These are phyloP conservation scores for Rhodamnia argentea DNA, from an alignment of 345 rosid genomes.

Conservation along the genomic window DNA sequence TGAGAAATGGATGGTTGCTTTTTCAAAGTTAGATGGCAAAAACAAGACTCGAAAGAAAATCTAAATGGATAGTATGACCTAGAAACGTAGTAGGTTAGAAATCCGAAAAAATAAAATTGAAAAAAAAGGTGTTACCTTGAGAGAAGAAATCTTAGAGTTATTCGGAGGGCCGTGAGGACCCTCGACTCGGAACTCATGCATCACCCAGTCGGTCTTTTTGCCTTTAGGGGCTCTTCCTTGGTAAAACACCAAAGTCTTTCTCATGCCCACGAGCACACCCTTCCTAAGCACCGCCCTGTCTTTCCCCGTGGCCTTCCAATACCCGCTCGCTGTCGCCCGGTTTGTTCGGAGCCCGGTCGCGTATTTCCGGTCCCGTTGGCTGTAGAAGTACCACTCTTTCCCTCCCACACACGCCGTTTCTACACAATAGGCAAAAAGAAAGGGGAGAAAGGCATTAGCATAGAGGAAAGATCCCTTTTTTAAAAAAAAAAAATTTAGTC, in stretches of 20 bases:
- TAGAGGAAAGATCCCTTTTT: background rate
- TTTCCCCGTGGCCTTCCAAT: slow-evolving; percentile 97
- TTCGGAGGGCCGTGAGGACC: slow-evolving; percentile 30
- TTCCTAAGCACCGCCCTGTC: slow-evolving; percentile 43
- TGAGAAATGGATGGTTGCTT: background rate
- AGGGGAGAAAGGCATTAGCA: background rate
- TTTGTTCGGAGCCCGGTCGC: slow-evolving; percentile 90
- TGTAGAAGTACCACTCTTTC: slow-evolving; percentile 85
- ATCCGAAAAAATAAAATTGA: background rate
- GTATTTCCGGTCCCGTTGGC: slow-evolving; percentile 74
- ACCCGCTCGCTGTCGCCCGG: slow-evolving; percentile 75
- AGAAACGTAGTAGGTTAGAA: background rate
- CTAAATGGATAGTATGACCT: background rate
- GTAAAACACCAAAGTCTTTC: slow-evolving; percentile 89
- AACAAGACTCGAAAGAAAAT: background rate
- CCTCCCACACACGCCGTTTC: slow-evolving; percentile 81
- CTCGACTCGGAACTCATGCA: slow-evolving; percentile 87
- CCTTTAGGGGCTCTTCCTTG: slow-evolving; percentile 95
- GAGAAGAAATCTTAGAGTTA: background rate
- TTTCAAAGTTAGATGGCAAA: background rate
- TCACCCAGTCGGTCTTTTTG: slow-evolving; percentile 70
- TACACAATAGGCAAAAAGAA: slow-evolving; percentile 1
- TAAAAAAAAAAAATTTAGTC: background rate
- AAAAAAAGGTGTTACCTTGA: slow-evolving; percentile 16
- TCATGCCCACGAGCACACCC: slow-evolving; percentile 70